Conservation (phyloP, 345 rosid genomes). For the Chamaenerion angustifolium region DNA sequence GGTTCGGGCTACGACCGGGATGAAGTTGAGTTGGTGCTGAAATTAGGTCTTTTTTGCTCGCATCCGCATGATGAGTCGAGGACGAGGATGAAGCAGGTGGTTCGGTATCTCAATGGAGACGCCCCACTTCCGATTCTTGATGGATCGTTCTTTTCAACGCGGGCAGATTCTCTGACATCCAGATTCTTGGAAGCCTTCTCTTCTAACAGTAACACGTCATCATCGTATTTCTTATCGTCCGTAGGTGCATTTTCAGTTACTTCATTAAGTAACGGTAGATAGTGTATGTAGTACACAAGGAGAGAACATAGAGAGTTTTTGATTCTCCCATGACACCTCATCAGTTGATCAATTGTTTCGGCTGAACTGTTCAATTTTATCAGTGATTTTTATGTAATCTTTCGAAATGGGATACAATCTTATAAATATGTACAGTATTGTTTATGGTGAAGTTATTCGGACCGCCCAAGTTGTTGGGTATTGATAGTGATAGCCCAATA, state of each 20-base stretch:
- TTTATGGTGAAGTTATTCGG: no score
- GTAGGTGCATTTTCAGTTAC: slow-evolving; percentile 14
- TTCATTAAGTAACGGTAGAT: slow-evolving; percentile 30
- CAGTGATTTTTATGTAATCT: no score
- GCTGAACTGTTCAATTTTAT: no score
- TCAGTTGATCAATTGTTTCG: no score
- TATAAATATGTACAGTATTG: no score
- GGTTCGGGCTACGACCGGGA: slow-evolving; percentile 13
- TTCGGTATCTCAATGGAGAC: slow-evolving; percentile 38
- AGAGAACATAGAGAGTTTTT: not conserved
- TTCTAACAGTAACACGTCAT: slow-evolving; percentile 10
- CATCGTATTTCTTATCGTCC: slow-evolving; percentile 13
- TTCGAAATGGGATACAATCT: no score
- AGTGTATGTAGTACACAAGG: slow-evolving; percentile 1
- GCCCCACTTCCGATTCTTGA: slow-evolving; percentile 24
- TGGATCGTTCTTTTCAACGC: slow-evolving; percentile 9
- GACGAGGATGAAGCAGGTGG: slow-evolving; percentile 46
- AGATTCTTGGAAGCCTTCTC: slow-evolving; percentile 14
- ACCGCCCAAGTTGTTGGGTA: no score
- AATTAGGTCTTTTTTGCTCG: slow-evolving; percentile 41
- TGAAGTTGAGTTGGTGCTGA: slow-evolving; percentile 36
- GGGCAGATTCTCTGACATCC: slow-evolving; percentile 6
- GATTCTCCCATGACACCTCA: no score
- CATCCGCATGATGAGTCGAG: slow-evolving; percentile 26
- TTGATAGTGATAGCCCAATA: no score